phyloP scores from a whole-genome alignment of 768 basidiomycete species.

The Boletus tylopilopsis region DNA sequence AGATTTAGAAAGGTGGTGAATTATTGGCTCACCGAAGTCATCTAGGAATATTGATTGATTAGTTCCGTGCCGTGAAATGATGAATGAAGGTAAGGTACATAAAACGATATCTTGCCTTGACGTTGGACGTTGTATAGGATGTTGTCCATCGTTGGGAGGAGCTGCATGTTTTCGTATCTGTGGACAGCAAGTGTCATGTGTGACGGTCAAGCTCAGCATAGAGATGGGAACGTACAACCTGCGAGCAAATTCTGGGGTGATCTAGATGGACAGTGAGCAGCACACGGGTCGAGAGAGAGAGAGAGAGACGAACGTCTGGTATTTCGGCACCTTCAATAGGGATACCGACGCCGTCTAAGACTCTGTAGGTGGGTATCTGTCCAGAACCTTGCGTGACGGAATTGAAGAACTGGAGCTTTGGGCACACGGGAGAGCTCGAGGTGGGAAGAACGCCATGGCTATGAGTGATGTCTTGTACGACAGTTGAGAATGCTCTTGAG shows the following conservation, averaged over 20 bases:
- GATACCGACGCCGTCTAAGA: conserved; percentile 77
- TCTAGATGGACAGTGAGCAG: conserved; percentile 36
- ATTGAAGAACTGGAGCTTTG: conserved; percentile 77
- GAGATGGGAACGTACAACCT: conserved; percentile 43
- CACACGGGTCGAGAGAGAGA: background rate
- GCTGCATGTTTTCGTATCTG: conserved; percentile 76
- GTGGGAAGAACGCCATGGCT: conserved; percentile 37
- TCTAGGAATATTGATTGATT: conserved; percentile 39
- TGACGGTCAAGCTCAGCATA: background rate
- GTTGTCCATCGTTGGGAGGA: conserved; percentile 81
- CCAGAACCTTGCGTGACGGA: conserved; percentile 57
- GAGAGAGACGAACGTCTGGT: conserved; percentile 56
- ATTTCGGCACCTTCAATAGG: conserved; percentile 68
- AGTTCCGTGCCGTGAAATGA: conserved; percentile 5
- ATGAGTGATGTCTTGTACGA: conserved; percentile 15
- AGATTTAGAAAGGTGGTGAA: background rate
- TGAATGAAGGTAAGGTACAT: conserved; percentile 45
- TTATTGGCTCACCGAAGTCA: conserved; percentile 66
- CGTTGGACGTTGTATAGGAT: conserved; percentile 89
- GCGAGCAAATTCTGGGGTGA: conserved; percentile 64
- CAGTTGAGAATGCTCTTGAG: no score
- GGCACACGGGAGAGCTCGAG: conserved; percentile 57
- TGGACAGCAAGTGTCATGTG: background rate
- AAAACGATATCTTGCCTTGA: conserved; percentile 91
- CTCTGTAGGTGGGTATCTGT: conserved; percentile 81